Evolutionary conservation across 306 rosid genomes (phyloP), one percentile per base, ranked within the genome.

Genomic region (Malus sylvestris): DNA sequence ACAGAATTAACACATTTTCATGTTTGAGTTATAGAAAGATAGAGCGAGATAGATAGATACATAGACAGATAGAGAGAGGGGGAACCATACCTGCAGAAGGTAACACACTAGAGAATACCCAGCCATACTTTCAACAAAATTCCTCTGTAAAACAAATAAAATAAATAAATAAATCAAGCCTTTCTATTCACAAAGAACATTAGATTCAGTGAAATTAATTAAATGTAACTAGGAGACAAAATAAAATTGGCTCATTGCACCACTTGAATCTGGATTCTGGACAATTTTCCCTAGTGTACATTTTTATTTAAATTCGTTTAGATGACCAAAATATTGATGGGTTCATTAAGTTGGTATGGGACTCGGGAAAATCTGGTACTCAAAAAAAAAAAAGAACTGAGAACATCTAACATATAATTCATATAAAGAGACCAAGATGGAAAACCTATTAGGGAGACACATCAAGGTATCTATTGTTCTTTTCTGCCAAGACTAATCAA

Each of bases 101-200:
- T 92, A 96, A 88, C 99, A 96, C 78, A 96, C 97, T 49, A 96
- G 86, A 79, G 99, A 96, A 93, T 96, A 96, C 83, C 99, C 99
- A 63, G 99, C 99, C 99, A 92, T 92, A 81, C 99, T 96, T 85
- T 96, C 99, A 70, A 96, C 99, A 77, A 96, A 96, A 89, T 93
- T 96, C 83, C 98, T 89, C 99, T 96, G 94, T 78, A 22, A 55
- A 60, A 38, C 38, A 79, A 79, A 75, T 32, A 71, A 58, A 5
- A 30, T 52, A 82, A 67, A 71, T 51, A 68, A 59, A 52, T 27
- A 25, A 23, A n/a, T 15, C 66, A 59, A 73, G 68, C 19, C 42
- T 25, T 38, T 42, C 10, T 40, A 8, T 73, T 65, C 25, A 65
- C 46, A 10, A 33, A 65, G 27, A 6, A 65, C 29, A 38, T 19